Conservation (phyloP, 495 filamentous ascomycete species). For the Aspergillus conjunctus region DNA sequence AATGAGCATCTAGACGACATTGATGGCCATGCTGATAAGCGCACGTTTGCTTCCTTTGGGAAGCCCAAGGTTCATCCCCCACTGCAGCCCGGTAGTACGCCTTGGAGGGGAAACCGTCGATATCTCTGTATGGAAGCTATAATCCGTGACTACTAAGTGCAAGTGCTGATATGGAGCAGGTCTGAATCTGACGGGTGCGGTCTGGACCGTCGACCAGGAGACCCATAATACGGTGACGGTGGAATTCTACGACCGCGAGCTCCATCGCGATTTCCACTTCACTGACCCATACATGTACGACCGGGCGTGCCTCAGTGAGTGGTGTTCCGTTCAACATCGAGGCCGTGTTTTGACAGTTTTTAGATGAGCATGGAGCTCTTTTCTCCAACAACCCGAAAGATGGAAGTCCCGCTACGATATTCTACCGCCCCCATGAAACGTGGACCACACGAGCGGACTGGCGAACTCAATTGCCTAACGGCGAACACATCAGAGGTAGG, state of each 20-base stretch:
- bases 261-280: constrained; percentile 90
- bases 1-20: constrained; percentile 54
- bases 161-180: constrained; percentile 42
- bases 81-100: constrained; percentile 92
- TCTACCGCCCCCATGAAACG: constrained; percentile 95
- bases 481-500: constrained; percentile 70
- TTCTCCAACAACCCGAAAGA: constrained; percentile 80
- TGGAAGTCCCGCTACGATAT: constrained; percentile 75
- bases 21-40: constrained; percentile 58
- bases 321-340: not conserved
- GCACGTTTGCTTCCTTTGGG: constrained; percentile 57
- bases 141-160: not conserved
- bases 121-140: constrained; percentile 68
- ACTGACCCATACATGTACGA: constrained; percentile 95
- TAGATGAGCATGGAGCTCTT: constrained; percentile 77
- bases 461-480: constrained; percentile 78
- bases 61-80: constrained; percentile 74
- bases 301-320: constrained; percentile 80
- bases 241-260: constrained; percentile 93
- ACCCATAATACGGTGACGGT: constrained; percentile 94
- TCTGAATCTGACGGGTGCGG: constrained; percentile 87
- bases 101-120: constrained; percentile 89
- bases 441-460: constrained; percentile 92
- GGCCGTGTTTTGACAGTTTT: not conserved
- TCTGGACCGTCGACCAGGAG: constrained; percentile 97